These are phyloP conservation scores for Trypanosoma caninum DNA, from an alignment of 208 protist genomes.

Conservation along the genomic window DNA sequence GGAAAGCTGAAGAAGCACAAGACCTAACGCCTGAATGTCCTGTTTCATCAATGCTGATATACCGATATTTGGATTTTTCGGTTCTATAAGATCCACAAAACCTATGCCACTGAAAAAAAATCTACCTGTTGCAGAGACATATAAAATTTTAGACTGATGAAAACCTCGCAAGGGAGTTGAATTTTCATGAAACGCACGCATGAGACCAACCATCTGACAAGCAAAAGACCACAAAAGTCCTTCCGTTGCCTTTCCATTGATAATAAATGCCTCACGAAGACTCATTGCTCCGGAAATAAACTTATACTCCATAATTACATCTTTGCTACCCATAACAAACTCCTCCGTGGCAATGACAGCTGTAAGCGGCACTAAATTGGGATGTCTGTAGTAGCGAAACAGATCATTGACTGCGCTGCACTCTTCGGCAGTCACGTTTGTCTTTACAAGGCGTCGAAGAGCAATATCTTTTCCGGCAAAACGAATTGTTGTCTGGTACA, in stretches of 20 bases:
- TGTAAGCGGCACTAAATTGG: conserved; percentile 75
- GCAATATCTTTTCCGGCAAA: conserved; percentile 76
- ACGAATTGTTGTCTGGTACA: conserved; percentile 73
- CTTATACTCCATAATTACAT: conserved; percentile 87
- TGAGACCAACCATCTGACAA: conserved; percentile 78
- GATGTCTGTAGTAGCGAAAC: conserved; percentile 73
- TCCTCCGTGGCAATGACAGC: conserved; percentile 74
- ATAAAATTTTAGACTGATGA: conserved; percentile 84
- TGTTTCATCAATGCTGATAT: conserved; percentile 58
- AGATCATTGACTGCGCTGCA: conserved; percentile 49
- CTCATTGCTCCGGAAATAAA: conserved; percentile 75
- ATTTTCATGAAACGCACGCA: conserved; percentile 86
- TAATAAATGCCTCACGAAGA: conserved; percentile 77
- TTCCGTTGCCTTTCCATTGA: conserved; percentile 65
- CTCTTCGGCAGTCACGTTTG: conserved; percentile 38
- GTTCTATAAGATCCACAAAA: conserved; percentile 71
- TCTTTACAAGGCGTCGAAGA: conserved; percentile 70
- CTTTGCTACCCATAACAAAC: conserved; percentile 81
- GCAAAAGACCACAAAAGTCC: conserved; percentile 85
- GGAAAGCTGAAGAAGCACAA: conserved; percentile 81
- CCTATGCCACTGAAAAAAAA: conserved; percentile 86
- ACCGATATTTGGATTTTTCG: conserved; percentile 20
- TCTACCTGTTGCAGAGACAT: conserved; percentile 65
- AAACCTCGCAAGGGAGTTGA: conserved; percentile 66
- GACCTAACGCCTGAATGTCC: conserved; percentile 75